Evolutionary conservation across 306 rosid genomes (phyloP), one percentile per base, ranked within the genome.

Genomic region (Trichosanthes truncata): DNA sequence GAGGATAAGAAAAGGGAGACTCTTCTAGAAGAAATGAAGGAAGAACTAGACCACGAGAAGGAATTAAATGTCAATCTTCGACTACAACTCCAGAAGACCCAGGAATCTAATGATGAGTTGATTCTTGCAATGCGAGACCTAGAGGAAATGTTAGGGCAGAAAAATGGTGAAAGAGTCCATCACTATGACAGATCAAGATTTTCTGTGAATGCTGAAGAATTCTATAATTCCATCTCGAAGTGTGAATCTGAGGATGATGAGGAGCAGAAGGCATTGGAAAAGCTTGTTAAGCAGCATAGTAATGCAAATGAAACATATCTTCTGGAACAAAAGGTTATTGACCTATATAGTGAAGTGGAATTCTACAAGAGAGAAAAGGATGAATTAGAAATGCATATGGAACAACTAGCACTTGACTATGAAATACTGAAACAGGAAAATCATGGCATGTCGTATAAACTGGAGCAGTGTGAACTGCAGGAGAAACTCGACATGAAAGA

Each of bases 361-460:
- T 86, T 90, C 80, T 89, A 90, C 60, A 88, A 92, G 61, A 88
- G 94, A 87, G 96, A 96, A 84, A 96, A 87, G 88, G 99, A 96
- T 79, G 99, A 93, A 81, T 82, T 96, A 31, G 99, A 96, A 86
- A 89, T 91, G 94, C 98, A 91, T 80, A 85, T 96, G 88, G 99
- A 93, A 87, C 99, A 96, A 82, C 96, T 96, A 82, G 99, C 97
- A 13, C 92, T 96, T 33, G 99, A 96, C 88, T 93, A 90, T 85
- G 99, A 96, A 87, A 91, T 96, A 85, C 59, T 96, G 92, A 96
- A 93, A 76, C 99, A 96, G 81, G 97, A 93, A 89, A 96, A 96
- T 86, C 99, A 93, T 81, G 90, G 84, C 38, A 89, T 93, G 60
- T 78, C 91, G 5, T 83, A 86, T 89, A 90, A 85, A 85, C 83